Base-by-base conservation (phyloP, 2,329 filamentous ascomycete species). In the Claviceps sp. region DNA sequence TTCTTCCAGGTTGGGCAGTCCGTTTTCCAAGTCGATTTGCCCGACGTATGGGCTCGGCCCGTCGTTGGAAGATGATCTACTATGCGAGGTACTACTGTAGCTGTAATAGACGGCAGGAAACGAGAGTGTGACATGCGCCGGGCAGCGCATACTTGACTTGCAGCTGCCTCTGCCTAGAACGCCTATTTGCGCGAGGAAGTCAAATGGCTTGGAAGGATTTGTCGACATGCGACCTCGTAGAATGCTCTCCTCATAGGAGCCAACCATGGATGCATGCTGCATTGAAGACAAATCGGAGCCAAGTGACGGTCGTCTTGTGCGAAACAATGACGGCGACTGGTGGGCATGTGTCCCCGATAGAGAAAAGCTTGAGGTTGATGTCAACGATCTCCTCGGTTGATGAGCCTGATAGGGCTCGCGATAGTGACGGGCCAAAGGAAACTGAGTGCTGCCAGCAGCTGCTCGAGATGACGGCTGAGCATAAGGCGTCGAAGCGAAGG, bases 91-190 rank as follows among this genome's bases (percentile, higher is more conserved):
- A 50, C 76, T 83, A 19, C 81, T 80, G 65, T 96, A 96, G 68
- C 85, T 95, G 71, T 97, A 98, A 62, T 96, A 98, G 1, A 97
- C 91, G 1, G 91, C 93, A 1, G 89, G 88, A 61, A 97, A 97
- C 0, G 89, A 85, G 3, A 98, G 73, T 0, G 85, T 91, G 52
- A 96, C 88, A 65, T 98, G 93, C 7, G 89, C 75, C 1, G 93
- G 93, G 62, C 93, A 97, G 54, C 81, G 82, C 17, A 97, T 73
- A 59, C 78, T 90, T 1, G 88, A 70, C 65, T 90, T 95, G 73
- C 91, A 96, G 59, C 91, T 85, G 7, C 90, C 90, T 59, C 84
- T 84, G 10, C 90, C 93, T 16, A 97, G 73, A 0, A 97, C 93
- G 22, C 93, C 93, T 53, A 98, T 96, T 64, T 97, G 89, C 30